A percentile compares a stretch with the other conserved stretches of the same genome.
phyloP scores from a whole-genome alignment of 345 rosid genomes.

The Camelina hispida region DNA sequence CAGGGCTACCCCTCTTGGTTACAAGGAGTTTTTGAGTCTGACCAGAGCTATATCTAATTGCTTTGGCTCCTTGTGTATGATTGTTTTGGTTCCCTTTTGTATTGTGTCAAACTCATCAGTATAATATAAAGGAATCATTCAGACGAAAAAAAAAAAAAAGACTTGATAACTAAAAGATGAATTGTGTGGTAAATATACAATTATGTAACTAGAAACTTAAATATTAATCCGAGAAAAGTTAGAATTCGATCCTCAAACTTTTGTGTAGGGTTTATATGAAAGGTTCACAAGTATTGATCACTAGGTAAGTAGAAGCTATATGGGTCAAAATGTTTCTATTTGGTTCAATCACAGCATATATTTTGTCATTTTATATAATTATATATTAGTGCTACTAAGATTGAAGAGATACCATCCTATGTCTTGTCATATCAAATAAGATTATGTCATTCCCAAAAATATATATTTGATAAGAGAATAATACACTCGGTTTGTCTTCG shows the following conservation, averaged over 20 bases:
- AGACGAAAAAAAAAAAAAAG: too few relatives aligned
- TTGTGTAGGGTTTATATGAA: not conserved
- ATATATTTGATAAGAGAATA: constrained; percentile 30
- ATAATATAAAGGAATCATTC: too few relatives aligned
- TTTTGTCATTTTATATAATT: constrained; percentile 19
- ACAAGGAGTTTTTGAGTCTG: too few relatives aligned
- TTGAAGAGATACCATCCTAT: constrained; percentile 34
- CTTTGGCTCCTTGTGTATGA: too few relatives aligned
- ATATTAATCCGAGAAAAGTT: not conserved
- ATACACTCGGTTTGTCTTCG: constrained; percentile 24
- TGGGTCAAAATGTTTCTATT: constrained; percentile 27
- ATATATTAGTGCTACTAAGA: constrained; percentile 16
- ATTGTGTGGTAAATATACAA: not conserved
- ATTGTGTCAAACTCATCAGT: too few relatives aligned
- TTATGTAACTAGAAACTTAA: not conserved
- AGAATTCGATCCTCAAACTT: not conserved
- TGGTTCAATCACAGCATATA: constrained; percentile 16
- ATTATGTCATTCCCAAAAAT: constrained; percentile 28
- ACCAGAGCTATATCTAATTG: too few relatives aligned
- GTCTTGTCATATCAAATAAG: constrained; percentile 45
- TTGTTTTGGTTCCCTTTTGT: too few relatives aligned
- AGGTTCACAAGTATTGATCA: constrained; percentile 1
- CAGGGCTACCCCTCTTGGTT: too few relatives aligned
- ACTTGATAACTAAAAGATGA: constrained; percentile 3
- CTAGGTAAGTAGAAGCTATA: not conserved